Percentiles rank a stretch among this genome's conserved stretches.
These are phyloP conservation scores for Colletotrichum coccodes DNA, from an alignment of 2,329 filamentous ascomycete genomes.

Conservation along the genomic window DNA sequence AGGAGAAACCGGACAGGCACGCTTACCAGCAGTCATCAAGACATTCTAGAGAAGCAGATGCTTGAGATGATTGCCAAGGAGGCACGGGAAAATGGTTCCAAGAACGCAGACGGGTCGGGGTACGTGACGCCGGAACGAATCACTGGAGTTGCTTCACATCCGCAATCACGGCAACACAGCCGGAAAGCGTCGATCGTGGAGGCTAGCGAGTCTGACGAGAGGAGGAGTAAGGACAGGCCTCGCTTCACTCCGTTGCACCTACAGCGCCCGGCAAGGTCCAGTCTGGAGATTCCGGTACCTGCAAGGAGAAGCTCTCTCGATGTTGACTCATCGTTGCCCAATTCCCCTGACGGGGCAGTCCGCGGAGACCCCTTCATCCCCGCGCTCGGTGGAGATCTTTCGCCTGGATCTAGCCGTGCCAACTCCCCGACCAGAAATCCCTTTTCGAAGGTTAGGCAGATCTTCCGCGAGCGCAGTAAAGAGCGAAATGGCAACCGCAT, in stretches of 20 bases:
- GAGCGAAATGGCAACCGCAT: slow-evolving; percentile 50
- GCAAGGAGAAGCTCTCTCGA: slow-evolving; percentile 53
- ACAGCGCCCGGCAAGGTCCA: slow-evolving; percentile 49
- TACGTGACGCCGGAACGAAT: slow-evolving; percentile 32
- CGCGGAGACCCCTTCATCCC: slow-evolving; percentile 63
- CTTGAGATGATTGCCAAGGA: slow-evolving; percentile 68
- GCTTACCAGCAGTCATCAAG: slow-evolving; percentile 59
- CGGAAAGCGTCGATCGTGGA: slow-evolving; percentile 51
- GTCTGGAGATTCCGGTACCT: slow-evolving; percentile 59
- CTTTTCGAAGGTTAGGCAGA: slow-evolving; percentile 64
- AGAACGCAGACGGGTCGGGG: background rate
- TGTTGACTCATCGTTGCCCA: slow-evolving; percentile 56
- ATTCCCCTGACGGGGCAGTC: slow-evolving; percentile 63
- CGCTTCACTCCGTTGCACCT: slow-evolving; percentile 27
- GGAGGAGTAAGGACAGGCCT: slow-evolving; percentile 37
- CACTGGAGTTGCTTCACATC: slow-evolving; percentile 36
- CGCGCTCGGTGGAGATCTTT: slow-evolving; percentile 70
- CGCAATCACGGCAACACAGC: slow-evolving; percentile 44
- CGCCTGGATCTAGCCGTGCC: slow-evolving; percentile 70
- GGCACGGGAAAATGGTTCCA: slow-evolving; percentile 52
- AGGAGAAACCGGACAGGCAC: slow-evolving; percentile 55
- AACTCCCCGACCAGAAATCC: slow-evolving; percentile 72
- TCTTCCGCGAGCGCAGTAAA: slow-evolving; percentile 64
- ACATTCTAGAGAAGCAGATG: slow-evolving; percentile 71
- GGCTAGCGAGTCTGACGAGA: slow-evolving; percentile 50